Conservation (phyloP, 2,329 filamentous ascomycete species). For the Mycosphaerella sp. region DNA sequence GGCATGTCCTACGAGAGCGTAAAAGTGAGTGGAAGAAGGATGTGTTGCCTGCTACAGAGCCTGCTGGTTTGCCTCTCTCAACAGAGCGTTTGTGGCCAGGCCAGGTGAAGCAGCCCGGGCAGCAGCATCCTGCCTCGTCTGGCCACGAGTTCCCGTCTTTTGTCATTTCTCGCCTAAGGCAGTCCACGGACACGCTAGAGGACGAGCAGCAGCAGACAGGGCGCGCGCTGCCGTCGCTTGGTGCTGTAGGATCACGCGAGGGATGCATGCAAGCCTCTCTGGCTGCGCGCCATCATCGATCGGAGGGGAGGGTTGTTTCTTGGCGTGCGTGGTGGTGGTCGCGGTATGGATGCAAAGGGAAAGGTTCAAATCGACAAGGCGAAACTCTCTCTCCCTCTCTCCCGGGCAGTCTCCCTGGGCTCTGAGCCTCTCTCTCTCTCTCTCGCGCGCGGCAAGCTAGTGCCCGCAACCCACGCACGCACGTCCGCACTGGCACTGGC, state of each 20-base stretch:
- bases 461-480: too few relatives aligned
- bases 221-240: constrained; percentile 1
- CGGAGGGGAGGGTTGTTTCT: neutral
- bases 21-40: neutral
- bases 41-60: neutral
- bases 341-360: neutral
- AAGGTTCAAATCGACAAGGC: neutral
- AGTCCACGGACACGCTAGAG: neutral
- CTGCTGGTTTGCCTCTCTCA: neutral
- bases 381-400: neutral
- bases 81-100: neutral
- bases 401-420: too few relatives aligned
- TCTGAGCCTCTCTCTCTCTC: too few relatives aligned
- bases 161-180: too few relatives aligned
- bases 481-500: too few relatives aligned
- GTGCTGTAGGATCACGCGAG: neutral
- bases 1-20: too few relatives aligned
- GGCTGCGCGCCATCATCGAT: neutral
- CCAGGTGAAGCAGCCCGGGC: neutral
- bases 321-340: neutral
- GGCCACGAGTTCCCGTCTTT: neutral
- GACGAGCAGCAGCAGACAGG: neutral
- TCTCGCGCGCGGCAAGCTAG: too few relatives aligned
- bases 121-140: neutral
- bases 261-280: neutral